phyloP scores from a whole-genome alignment of 768 basidiomycete species.

The Trametes cingulata region DNA sequence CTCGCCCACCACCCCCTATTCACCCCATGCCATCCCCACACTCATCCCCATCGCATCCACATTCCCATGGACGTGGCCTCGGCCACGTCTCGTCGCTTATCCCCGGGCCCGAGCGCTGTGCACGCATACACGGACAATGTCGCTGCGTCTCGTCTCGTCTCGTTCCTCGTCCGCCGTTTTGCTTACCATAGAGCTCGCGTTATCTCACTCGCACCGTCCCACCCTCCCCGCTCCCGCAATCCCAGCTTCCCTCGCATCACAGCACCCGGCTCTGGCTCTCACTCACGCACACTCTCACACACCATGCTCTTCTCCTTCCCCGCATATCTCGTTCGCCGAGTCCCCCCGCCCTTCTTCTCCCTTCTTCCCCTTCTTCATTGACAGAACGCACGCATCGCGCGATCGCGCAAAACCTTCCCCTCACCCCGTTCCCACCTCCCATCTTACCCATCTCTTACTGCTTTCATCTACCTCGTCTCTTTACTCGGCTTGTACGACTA shows the following conservation, averaged over 20 bases:
- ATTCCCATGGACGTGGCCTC: too few species aligned
- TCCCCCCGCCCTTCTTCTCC: too few species aligned
- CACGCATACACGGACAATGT: conserved; percentile 16
- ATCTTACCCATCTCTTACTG: not conserved
- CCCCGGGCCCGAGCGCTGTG: conserved; percentile 7
- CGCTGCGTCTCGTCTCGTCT: conserved; percentile 6
- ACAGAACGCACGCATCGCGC: too few species aligned
- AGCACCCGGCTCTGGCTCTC: not conserved
- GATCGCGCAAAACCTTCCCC: too few species aligned
- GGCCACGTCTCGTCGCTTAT: not conserved
- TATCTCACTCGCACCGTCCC: not conserved
- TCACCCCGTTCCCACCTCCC: too few species aligned
- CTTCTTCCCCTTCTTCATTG: too few species aligned
- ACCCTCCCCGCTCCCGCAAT: not conserved
- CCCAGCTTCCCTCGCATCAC: not conserved
- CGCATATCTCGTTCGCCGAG: not conserved
- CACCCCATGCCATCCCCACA: not conserved
- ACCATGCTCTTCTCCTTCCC: not conserved
- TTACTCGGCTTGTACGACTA: not conserved
- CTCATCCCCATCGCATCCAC: too few species aligned
- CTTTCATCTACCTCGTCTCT: not conserved
- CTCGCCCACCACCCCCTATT: not conserved
- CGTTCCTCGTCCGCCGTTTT: not conserved
- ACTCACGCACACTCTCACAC: not conserved
- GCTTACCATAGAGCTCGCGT: not conserved